Conservation (phyloP, 768 basidiomycete species). For the Rhizopogon rudus region DNA sequence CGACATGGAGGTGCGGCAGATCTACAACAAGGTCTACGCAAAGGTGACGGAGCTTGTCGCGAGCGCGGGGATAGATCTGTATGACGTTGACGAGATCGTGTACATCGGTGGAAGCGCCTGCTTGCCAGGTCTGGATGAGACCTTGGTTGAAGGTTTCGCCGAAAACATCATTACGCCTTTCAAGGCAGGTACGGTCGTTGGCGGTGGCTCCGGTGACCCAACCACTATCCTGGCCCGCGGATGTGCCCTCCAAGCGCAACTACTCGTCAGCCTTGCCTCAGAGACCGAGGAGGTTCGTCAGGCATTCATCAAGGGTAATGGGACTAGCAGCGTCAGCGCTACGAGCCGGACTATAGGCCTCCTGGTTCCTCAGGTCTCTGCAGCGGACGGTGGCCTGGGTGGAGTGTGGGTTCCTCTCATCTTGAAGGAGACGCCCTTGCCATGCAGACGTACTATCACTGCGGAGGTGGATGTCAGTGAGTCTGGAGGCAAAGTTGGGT, state of each 20-base stretch:
- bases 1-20: slow-evolving; percentile 54
- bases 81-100: slow-evolving; percentile 73
- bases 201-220: slow-evolving; percentile 72
- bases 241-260: slow-evolving; percentile 68
- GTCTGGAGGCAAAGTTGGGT: slow-evolving; percentile 36
- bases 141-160: slow-evolving; percentile 46
- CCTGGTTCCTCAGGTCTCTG: slow-evolving; percentile 49
- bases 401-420: slow-evolving; percentile 66
- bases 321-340: slow-evolving; percentile 43
- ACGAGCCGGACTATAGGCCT: slow-evolving; percentile 62
- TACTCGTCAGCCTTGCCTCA: slow-evolving; percentile 46
- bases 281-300: slow-evolving; percentile 45
- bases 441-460: slow-evolving; percentile 54
- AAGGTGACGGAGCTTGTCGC: slow-evolving; percentile 51
- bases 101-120: slow-evolving; percentile 74
- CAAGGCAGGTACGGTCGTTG: slow-evolving; percentile 58
- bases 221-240: slow-evolving; percentile 74
- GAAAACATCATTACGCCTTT: slow-evolving; percentile 66
- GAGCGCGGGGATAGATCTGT: slow-evolving; percentile 49
- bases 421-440: slow-evolving; percentile 66
- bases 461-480: slow-evolving; percentile 52
- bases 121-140: slow-evolving; percentile 70
- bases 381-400: slow-evolving; percentile 40
- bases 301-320: slow-evolving; percentile 42
- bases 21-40: slow-evolving; percentile 53